Percentiles rank a stretch among this genome's conserved stretches.
Conservation (phyloP, 2,329 filamentous ascomycete genomes). For the Beauveria sp. region DNA sequence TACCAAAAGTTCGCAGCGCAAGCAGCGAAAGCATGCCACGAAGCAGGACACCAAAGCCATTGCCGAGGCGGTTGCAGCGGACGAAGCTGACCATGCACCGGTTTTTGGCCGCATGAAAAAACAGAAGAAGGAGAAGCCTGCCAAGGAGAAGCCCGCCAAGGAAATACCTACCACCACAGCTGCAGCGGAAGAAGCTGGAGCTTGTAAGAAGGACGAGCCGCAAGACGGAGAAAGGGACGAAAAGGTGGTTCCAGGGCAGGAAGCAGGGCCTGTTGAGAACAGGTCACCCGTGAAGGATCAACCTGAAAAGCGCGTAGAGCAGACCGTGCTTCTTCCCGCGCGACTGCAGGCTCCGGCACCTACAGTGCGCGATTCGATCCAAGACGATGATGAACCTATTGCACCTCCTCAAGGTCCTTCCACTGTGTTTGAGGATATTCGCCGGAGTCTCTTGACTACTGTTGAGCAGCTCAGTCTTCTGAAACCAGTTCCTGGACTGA, state of each 20-base stretch:
- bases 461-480: constrained; percentile 30
- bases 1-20: constrained; percentile 73
- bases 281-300: background rate
- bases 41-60: constrained; percentile 55
- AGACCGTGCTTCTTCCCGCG: background rate
- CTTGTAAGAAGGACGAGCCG: background rate
- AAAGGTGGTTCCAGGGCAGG: background rate
- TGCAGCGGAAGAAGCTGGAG: background rate
- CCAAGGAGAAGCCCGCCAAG: constrained; percentile 17
- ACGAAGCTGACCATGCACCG: constrained; percentile 56
- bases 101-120: constrained; percentile 79
- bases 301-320: background rate
- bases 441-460: constrained; percentile 24
- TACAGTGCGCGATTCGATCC: background rate
- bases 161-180: background rate
- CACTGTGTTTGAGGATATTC: constrained; percentile 29
- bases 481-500: constrained; percentile 23
- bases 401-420: constrained; percentile 23
- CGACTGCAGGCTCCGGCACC: background rate
- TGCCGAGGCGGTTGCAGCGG: constrained; percentile 40
- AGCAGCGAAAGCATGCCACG: constrained; percentile 61
- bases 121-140: constrained; percentile 63
- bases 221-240: background rate
- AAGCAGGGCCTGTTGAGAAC: constrained; percentile 3
- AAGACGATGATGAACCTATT: constrained; percentile 14